Conservation (phyloP, 1,284 basidiomycete species). For the Fistulina hepatica region DNA sequence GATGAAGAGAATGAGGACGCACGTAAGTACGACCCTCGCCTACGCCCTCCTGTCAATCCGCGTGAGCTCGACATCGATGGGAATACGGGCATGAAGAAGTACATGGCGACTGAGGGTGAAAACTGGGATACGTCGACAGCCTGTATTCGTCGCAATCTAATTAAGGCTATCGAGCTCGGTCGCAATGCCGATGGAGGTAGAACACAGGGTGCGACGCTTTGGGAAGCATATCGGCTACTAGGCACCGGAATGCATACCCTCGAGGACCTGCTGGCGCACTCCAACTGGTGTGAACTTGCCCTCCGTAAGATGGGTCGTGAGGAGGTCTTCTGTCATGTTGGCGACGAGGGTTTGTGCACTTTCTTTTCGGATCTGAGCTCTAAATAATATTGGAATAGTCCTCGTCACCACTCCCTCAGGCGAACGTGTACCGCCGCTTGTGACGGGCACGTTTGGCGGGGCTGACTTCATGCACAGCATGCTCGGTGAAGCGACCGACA, state of each 20-base stretch:
- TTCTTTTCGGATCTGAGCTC: not conserved
- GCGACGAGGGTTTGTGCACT: conserved; percentile 40
- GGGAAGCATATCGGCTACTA: conserved; percentile 63
- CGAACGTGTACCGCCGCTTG: conserved; percentile 52
- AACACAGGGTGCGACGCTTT: conserved; percentile 52
- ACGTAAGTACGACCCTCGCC: conserved; percentile 51
- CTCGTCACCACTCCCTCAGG: conserved; percentile 63
- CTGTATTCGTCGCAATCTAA: conserved; percentile 59
- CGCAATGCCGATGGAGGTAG: conserved; percentile 41
- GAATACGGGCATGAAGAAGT: conserved; percentile 73
- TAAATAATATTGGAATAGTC: conserved; percentile 24
- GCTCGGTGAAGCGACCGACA: conserved; percentile 44
- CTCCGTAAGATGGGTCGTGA: conserved; percentile 63
- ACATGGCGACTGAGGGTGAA: conserved; percentile 43
- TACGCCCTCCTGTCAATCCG: conserved; percentile 64
- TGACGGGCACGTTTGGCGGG: conserved; percentile 79
- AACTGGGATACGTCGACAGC: conserved; percentile 76
- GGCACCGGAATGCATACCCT: conserved; percentile 65
- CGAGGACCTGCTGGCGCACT: conserved; percentile 74
- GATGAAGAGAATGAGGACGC: conserved; percentile 67
- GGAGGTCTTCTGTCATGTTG: conserved; percentile 79
- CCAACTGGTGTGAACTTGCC: conserved; percentile 69
- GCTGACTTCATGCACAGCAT: conserved; percentile 59
- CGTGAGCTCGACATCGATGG: conserved; percentile 74
- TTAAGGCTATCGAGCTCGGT: conserved; percentile 51